Percentiles rank a stretch among this genome's conserved stretches.
Conservation (phyloP, 1,284 basidiomycete species). For the Neonothopanus nambi region DNA sequence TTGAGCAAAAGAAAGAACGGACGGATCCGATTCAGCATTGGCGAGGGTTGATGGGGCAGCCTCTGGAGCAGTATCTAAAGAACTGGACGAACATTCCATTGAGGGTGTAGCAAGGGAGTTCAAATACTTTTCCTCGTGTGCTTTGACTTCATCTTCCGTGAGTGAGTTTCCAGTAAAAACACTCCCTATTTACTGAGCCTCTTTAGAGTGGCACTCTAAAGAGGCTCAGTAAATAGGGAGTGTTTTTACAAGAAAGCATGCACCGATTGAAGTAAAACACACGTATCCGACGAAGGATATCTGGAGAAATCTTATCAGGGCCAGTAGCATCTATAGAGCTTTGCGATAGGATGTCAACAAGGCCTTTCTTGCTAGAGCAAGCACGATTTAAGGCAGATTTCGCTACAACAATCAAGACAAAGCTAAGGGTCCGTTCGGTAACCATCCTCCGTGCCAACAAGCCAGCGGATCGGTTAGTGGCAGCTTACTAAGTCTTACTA, state of each 20-base stretch:
- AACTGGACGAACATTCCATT: background rate
- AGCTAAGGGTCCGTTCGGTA: too few relatives aligned
- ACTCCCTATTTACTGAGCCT: conserved; percentile 28
- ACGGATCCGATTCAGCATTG: conserved; percentile 27
- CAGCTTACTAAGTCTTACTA: too few relatives aligned
- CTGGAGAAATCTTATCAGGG: conserved; percentile 38
- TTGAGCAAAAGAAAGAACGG: conserved; percentile 62
- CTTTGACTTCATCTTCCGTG: conserved; percentile 38
- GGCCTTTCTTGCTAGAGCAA: conserved; percentile 55
- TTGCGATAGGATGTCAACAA: conserved; percentile 52
- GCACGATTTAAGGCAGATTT: background rate
- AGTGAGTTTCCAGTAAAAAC: conserved; percentile 40
- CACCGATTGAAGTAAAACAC: conserved; percentile 77
- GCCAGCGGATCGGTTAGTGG: too few relatives aligned
- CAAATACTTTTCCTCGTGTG: conserved; percentile 27
- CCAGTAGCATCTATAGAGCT: conserved; percentile 38
- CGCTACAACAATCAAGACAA: background rate
- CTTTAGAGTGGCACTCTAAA: too few relatives aligned
- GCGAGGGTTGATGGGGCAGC: background rate
- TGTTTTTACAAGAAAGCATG: conserved; percentile 39
- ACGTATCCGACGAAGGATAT: conserved; percentile 51
- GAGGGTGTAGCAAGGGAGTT: background rate
- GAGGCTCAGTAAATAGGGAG: conserved; percentile 27
- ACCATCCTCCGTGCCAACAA: too few relatives aligned
- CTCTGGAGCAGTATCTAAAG: background rate